Evolutionary conservation across 371 early-diverging fungal genomes (phyloP).

Genomic region (Apophysomyces variabilis): DNA sequence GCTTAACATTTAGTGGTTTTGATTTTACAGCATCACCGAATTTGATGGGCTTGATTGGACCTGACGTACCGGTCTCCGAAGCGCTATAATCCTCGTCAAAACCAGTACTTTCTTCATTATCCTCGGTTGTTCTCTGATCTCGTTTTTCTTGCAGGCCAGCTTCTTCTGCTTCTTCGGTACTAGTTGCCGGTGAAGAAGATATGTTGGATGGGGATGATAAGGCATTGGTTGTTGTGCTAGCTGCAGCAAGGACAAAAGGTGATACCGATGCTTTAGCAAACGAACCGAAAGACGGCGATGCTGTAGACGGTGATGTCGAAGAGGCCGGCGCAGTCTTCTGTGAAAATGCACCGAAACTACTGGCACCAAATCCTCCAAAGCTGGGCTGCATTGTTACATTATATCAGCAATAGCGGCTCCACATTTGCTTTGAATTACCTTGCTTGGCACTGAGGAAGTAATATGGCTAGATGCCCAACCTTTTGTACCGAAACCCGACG

Average conservation of each 20-base stretch:
- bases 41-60: slow-evolving; percentile 7
- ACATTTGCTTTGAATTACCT: slow-evolving; percentile 24
- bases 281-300: slow-evolving; percentile 32
- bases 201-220: slow-evolving; percentile 19
- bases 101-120: slow-evolving; percentile 9
- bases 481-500: slow-evolving; percentile 54
- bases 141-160: not conserved
- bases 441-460: slow-evolving; percentile 37
- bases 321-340: slow-evolving; percentile 12
- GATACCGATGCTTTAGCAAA: slow-evolving; percentile 48
- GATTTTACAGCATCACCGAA: slow-evolving; percentile 36
- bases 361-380: slow-evolving; percentile 39
- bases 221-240: slow-evolving; percentile 29
- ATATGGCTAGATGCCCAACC: slow-evolving; percentile 41
- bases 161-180: not conserved
- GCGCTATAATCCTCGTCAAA: slow-evolving; percentile 12
- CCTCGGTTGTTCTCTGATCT: not conserved
- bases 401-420: not conserved
- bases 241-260: slow-evolving; percentile 44
- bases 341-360: slow-evolving; percentile 28
- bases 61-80: slow-evolving; percentile 7
- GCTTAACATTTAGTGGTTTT: slow-evolving; percentile 35
- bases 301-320: slow-evolving; percentile 11
- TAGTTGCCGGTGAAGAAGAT: slow-evolving; percentile 10
- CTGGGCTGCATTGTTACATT: slow-evolving; percentile 13